These are phyloP conservation scores for Pythium volutum DNA, from an alignment of 352 stramenopile species.

Conservation along the genomic window DNA sequence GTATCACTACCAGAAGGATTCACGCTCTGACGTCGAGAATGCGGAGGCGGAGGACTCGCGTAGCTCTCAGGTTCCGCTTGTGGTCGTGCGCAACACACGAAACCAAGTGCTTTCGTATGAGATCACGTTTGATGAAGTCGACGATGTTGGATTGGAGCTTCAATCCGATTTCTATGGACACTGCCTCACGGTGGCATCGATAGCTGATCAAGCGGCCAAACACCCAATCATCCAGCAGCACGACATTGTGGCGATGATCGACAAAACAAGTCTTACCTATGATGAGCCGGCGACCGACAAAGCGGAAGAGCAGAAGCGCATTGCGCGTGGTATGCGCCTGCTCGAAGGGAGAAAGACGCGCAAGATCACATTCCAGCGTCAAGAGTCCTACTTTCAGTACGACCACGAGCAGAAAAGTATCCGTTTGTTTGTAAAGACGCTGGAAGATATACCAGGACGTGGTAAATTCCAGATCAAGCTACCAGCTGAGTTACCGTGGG, in stretches of 20 bases:
- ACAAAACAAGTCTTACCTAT: conserved; percentile 31
- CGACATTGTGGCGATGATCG: conserved; percentile 52
- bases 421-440: conserved; percentile 34
- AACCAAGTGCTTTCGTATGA: conserved; percentile 68
- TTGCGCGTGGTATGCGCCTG: conserved; percentile 26
- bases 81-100: conserved; percentile 53
- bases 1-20: conserved; percentile 35
- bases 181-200: conserved; percentile 41
- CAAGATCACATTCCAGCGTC: conserved; percentile 43
- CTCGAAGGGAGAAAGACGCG: conserved; percentile 28
- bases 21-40: not conserved
- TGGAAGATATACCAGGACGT: conserved; percentile 32
- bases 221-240: conserved; percentile 46
- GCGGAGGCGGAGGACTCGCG: conserved; percentile 7
- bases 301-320: conserved; percentile 33
- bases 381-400: conserved; percentile 56
- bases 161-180: conserved; percentile 60
- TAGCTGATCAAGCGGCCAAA: conserved; percentile 33
- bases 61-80: conserved; percentile 30
- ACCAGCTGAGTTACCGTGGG: conserved; percentile 27
- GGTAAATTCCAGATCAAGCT: conserved; percentile 35
- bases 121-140: conserved; percentile 47
- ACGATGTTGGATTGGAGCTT: conserved; percentile 38
- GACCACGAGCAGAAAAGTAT: conserved; percentile 25
- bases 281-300: conserved; percentile 22